Conservation (phyloP, 768 basidiomycete genomes). For the Lentinula raphanica region DNA sequence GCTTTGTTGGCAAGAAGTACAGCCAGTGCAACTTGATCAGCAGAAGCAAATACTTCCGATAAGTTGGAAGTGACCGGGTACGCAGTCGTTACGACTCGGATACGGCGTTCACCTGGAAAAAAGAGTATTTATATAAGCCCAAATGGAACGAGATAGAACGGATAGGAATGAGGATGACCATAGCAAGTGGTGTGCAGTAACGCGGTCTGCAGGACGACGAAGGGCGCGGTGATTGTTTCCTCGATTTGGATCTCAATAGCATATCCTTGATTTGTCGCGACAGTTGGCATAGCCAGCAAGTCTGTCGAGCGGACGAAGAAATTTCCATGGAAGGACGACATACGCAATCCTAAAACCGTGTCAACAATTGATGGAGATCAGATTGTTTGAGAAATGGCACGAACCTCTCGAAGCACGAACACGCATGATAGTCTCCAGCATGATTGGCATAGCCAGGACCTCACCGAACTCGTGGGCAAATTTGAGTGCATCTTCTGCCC, state of each 20-base stretch:
- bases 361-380: slow-evolving; percentile 1
- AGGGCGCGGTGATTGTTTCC: slow-evolving; percentile 84
- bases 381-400: slow-evolving; percentile 4
- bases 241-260: slow-evolving; percentile 95
- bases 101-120: slow-evolving; percentile 67
- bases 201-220: slow-evolving; percentile 92
- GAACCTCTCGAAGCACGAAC: slow-evolving; percentile 93
- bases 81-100: slow-evolving; percentile 85
- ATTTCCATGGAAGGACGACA: slow-evolving; percentile 98
- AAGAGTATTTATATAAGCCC: neutral
- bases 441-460: slow-evolving; percentile 89
- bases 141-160: neutral
- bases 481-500: slow-evolving; percentile 94
- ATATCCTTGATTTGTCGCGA: slow-evolving; percentile 95
- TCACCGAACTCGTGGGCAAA: slow-evolving; percentile 97
- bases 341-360: slow-evolving; percentile 63
- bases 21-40: slow-evolving; percentile 81
- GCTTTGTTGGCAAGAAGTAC: slow-evolving; percentile 89
- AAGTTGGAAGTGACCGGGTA: slow-evolving; percentile 84
- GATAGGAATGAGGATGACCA: slow-evolving; percentile 35
- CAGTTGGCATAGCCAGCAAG: slow-evolving; percentile 90
- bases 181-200: slow-evolving; percentile 92
- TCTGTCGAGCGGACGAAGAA: slow-evolving; percentile 98
- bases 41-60: slow-evolving; percentile 86
- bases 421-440: slow-evolving; percentile 95